Base-by-base conservation (phyloP, 352 stramenopile species). In the Globisporangium takayamanum region DNA sequence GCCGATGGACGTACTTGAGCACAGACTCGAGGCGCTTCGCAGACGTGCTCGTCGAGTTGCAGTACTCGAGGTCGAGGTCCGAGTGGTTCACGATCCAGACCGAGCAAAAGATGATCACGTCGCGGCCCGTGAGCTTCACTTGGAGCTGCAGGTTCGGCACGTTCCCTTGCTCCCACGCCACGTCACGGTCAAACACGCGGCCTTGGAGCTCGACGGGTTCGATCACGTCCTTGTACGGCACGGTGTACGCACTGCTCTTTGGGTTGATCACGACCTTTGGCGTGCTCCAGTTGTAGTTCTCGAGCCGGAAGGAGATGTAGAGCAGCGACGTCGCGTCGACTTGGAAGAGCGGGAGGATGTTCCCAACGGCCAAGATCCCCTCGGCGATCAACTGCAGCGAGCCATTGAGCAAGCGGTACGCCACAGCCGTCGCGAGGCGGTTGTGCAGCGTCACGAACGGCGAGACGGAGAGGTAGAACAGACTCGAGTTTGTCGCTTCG, bases 1-100 rank as follows among this genome's bases (percentile, higher is more conserved):
- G 73, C 6, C 69, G 75, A 55, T 95, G 86, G 4, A 94, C 76
- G 66, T 94, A 95, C 55, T 77, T 80, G 7, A 82, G 64, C n/a
- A 87, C 70, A 8, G 61, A 74, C 42, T 93, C 84, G 45, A 95
- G 64, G 30, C 76, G 69, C 52, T 84, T 74, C 28, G 69, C 72
- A 36, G 84, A 93, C n/a, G 77, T 87, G 49, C 82, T 93, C 39
- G 74, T 79, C 45, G 82, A 87, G 53, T 87, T 88, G 47, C 86
- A 95, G 62, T 95, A 95, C 57, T 94, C 86, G 33, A 95, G 64
- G 60, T 92, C 78, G 11, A 95, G 66, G 44, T 83, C 80, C 18
- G 82, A 88, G 58, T 95, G 86, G 37, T 95, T 95, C 14, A 95
- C 84, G 58, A 95, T 85, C 86, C 86, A 95, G 5, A 95, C 78